phyloP scores from a whole-genome alignment of 225 moss, liverwort and hornwort genomes.

The Thuidium tamariscinum region DNA sequence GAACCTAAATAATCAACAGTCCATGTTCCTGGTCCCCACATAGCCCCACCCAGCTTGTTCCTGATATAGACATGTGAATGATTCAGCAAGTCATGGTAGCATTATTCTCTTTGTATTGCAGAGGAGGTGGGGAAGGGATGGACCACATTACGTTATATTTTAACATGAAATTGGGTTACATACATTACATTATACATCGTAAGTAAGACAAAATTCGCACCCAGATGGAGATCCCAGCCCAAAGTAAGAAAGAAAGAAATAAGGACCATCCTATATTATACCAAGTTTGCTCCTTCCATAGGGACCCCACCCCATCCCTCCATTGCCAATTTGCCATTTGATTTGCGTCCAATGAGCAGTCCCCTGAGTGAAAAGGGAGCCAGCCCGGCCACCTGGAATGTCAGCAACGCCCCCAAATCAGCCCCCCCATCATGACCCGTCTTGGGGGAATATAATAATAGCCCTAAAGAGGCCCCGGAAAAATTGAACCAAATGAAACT shows the following conservation, averaged over 20 bases:
- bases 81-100: accelerated
- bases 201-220: too few relatives aligned
- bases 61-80: not conserved
- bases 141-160: not conserved
- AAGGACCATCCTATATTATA: not conserved
- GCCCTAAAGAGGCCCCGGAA: not conserved
- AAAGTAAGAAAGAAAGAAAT: not conserved
- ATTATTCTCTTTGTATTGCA: not conserved
- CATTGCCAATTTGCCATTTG: not conserved
- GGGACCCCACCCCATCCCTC: not conserved
- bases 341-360: not conserved
- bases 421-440: not conserved
- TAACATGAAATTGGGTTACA: too few relatives aligned
- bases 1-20: not conserved
- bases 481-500: not conserved
- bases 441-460: not conserved
- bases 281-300: not conserved
- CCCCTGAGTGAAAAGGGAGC: not conserved
- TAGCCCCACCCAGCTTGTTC: not conserved
- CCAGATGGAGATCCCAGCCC: not conserved
- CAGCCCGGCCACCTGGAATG: not conserved
- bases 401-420: not conserved
- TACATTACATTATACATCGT: too few relatives aligned
- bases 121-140: not conserved
- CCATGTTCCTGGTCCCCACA: not conserved